Evolutionary conservation across 1,139 yeast genomes (phyloP), one percentile per base, ranked within the genome.

Genomic region (Torulaspora globosa): DNA sequence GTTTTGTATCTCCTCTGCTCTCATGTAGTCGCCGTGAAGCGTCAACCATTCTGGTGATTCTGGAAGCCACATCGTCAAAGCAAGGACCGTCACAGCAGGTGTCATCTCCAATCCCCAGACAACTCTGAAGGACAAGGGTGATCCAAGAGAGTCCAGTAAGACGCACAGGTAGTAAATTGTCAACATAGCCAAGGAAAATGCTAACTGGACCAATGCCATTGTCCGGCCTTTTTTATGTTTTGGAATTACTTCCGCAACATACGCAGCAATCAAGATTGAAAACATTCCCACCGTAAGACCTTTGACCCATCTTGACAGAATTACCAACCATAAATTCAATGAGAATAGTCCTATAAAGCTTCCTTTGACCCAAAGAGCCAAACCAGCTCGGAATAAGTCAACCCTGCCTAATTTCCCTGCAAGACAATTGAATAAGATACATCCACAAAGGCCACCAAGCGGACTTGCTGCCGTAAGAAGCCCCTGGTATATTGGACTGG

Each of bases 201-300:
- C 73, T 70, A 84, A 78, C 61, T 84, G 90, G 66, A 80, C 77
- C 47, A 78, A 60, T 50, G 85, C 82, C 48, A 84, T 85, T 49
- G 82, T 75, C 43, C 76, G 65, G 47, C 90, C 90, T 67, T 86
- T 80, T 54, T 78, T 76, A 45, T 72, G 70, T 55, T 78, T 73
- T 43, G 90, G 86, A 15, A 86, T 74, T 47, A 83, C 72, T 63
- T 85, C 94, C n/a, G 86, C 74, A 48, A 84, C 77, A 66, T 83
- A 85, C 38, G 83, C 84, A 3, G 90, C 86, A 35, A 84, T 77
- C 50, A 80, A 78, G 12, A 89, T 75, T 2, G 89, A 81, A 58
- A 84, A 82, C 48, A 82, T 68, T 39, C 94, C 94, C 50, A 83
- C 74, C 47, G 85, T 83, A 43, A 81, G 50, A 48, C 94, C 94